A percentile compares a stretch with the other conserved stretches of the same genome.
These are phyloP conservation scores for Globisporangium paroecandrum DNA, from an alignment of 352 stramenopile genomes.

Conservation along the genomic window DNA sequence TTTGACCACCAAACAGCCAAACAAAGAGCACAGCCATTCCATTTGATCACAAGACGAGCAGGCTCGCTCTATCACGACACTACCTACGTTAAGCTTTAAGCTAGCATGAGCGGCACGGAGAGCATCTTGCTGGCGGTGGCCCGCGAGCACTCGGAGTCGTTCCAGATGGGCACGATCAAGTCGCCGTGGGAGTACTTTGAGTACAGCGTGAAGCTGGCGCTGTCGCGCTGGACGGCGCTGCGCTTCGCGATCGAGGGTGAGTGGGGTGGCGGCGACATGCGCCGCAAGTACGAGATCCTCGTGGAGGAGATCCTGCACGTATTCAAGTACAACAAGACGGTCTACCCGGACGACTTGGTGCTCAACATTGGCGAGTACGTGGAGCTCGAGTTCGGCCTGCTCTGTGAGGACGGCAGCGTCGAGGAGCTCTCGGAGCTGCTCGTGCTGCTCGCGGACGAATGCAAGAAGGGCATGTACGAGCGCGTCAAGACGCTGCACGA, in stretches of 20 bases:
- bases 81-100: background rate
- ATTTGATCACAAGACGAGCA: background rate
- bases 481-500: slow-evolving; percentile 69
- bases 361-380: slow-evolving; percentile 73
- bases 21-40: background rate
- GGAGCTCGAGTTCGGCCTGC: slow-evolving; percentile 68
- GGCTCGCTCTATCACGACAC: background rate
- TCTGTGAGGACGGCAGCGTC: slow-evolving; percentile 78
- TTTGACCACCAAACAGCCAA: slow-evolving; percentile 9
- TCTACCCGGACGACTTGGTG: slow-evolving; percentile 64
- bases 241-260: slow-evolving; percentile 82
- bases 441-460: slow-evolving; percentile 65
- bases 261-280: slow-evolving; percentile 78
- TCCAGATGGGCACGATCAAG: slow-evolving; percentile 52
- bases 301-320: slow-evolving; percentile 74
- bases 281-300: slow-evolving; percentile 79
- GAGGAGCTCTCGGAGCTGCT: slow-evolving; percentile 69
- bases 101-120: slow-evolving; percentile 40
- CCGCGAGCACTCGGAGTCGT: slow-evolving; percentile 51
- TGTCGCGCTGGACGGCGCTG: slow-evolving; percentile 79
- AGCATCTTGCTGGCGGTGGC: slow-evolving; percentile 53
- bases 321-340: slow-evolving; percentile 78
- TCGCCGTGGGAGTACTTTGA: slow-evolving; percentile 83
- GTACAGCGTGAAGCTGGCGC: slow-evolving; percentile 73
- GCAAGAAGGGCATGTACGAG: slow-evolving; percentile 71